These are phyloP conservation scores for Tolypocladium pustulatum DNA, from an alignment of 2,329 filamentous ascomycete genomes.

Conservation along the genomic window DNA sequence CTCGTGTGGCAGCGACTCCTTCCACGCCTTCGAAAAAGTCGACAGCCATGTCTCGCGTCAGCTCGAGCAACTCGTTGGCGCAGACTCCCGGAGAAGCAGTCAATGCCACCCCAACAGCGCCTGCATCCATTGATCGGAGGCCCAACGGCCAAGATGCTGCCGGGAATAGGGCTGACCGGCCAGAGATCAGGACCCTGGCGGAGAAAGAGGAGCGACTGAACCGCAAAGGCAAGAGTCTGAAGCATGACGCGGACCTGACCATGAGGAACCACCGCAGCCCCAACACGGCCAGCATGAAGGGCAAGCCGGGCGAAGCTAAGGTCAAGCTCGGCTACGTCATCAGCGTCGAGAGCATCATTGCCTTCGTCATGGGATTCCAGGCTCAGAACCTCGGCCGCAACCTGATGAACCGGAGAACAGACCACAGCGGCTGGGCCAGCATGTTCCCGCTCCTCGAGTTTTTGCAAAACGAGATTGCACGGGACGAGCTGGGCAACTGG, in stretches of 20 bases:
- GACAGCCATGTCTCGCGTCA: conserved; percentile 40
- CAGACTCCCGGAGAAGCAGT: conserved; percentile 38
- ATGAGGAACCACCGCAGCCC: conserved; percentile 19
- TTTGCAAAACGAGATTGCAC: conserved; percentile 28
- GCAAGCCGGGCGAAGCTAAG: conserved; percentile 19
- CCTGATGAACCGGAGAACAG: conserved; percentile 31
- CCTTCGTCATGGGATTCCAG: conserved; percentile 44
- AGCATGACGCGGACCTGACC: conserved; percentile 40
- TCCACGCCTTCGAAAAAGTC: conserved; percentile 43
- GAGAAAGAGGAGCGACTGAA: conserved; percentile 27
- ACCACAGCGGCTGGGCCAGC: conserved; percentile 30
- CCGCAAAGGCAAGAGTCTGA: conserved; percentile 37
- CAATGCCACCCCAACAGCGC: conserved; percentile 18
- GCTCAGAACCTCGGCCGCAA: conserved; percentile 33
- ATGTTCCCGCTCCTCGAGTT: conserved; percentile 33
- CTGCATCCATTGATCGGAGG: conserved; percentile 14
- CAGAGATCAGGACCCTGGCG: conserved; percentile 16
- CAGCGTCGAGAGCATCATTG: conserved; percentile 38
- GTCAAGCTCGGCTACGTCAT: conserved; percentile 31
- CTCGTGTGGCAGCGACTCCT: conserved; percentile 24
- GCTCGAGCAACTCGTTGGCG: conserved; percentile 41
- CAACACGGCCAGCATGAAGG: conserved; percentile 9
- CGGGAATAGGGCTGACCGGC: conserved; percentile 10
- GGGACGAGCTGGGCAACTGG: conserved; percentile 19
- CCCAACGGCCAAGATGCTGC: conserved; percentile 21